Percentiles rank a stretch among this genome's conserved stretches.
These are phyloP conservation scores for Stagonosporopsis tanaceti DNA, from an alignment of 2,329 filamentous ascomycete species.

Conservation along the genomic window DNA sequence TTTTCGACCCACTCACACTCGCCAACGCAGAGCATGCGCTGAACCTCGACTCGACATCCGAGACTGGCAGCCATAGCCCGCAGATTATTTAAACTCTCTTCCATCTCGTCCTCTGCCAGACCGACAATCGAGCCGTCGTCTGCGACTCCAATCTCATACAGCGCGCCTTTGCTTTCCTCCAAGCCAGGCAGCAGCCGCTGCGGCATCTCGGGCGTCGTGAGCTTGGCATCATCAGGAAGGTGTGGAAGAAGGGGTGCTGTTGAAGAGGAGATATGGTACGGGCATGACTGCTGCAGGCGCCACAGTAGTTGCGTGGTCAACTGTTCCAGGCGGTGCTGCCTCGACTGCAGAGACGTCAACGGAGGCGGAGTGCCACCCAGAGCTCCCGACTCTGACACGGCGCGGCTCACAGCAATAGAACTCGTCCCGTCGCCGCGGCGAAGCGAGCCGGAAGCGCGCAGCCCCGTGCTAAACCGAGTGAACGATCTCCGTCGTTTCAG, in stretches of 20 bases:
- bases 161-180: constrained; percentile 89
- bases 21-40: constrained; percentile 84
- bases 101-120: constrained; percentile 86
- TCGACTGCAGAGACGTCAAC: constrained; percentile 69
- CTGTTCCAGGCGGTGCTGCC: constrained; percentile 86
- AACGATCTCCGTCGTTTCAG: constrained; percentile 80
- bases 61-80: constrained; percentile 91
- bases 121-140: constrained; percentile 93
- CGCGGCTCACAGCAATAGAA: constrained; percentile 32
- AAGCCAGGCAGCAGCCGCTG: constrained; percentile 73
- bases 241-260: constrained; percentile 77
- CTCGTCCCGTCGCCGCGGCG: constrained; percentile 51
- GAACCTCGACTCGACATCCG: constrained; percentile 82
- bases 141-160: constrained; percentile 96
- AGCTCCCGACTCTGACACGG: constrained; percentile 42
- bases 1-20: constrained; percentile 77
- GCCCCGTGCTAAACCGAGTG: constrained; percentile 72
- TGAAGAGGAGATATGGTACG: constrained; percentile 83
- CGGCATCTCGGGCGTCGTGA: constrained; percentile 64
- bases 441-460: constrained; percentile 60
- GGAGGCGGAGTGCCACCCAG: constrained; percentile 48
- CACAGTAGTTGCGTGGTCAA: constrained; percentile 94
- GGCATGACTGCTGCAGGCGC: constrained; percentile 93
- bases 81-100: constrained; percentile 86
- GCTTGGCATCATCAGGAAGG: constrained; percentile 72